A percentile compares a stretch with the other conserved stretches of the same genome.
These are phyloP conservation scores for Conringia planisiliqua DNA, from an alignment of 345 rosid species.

Conservation along the genomic window DNA sequence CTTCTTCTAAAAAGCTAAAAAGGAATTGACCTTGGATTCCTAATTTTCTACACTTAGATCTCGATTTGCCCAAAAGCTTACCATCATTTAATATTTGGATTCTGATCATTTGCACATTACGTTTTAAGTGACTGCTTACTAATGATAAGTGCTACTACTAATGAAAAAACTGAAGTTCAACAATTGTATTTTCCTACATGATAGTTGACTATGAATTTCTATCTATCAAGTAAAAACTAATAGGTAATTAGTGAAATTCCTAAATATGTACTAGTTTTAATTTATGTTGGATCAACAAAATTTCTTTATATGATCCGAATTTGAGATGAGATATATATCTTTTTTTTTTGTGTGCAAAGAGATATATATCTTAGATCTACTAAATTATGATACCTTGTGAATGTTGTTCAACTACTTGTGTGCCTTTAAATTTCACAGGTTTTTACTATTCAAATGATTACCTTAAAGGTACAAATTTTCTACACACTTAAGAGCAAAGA, in stretches of 20 bases:
- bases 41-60: neutral
- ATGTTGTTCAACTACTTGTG: too few relatives aligned
- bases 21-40: neutral
- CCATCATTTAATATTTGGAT: neutral
- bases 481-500: neutral
- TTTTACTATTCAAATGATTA: neutral
- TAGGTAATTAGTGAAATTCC: neutral
- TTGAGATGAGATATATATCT: too few relatives aligned
- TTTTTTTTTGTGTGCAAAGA: too few relatives aligned
- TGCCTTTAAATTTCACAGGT: too few relatives aligned
- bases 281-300: too few relatives aligned
- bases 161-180: neutral
- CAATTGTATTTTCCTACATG: too few relatives aligned
- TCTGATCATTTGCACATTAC: too few relatives aligned
- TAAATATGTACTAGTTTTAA: neutral
- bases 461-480: neutral
- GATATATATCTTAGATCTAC: too few relatives aligned
- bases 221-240: neutral
- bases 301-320: too few relatives aligned
- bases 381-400: too few relatives aligned
- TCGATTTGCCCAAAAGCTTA: conserved; percentile 15
- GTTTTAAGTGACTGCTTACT: too few relatives aligned
- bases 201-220: neutral
- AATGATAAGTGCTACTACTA: neutral
- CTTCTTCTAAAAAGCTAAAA: conserved; percentile 1